A percentile compares a stretch with the other conserved stretches of the same genome.
Evolutionary conservation across 306 rosid species (phyloP).

Genomic region (Mucuna pruriens): DNA sequence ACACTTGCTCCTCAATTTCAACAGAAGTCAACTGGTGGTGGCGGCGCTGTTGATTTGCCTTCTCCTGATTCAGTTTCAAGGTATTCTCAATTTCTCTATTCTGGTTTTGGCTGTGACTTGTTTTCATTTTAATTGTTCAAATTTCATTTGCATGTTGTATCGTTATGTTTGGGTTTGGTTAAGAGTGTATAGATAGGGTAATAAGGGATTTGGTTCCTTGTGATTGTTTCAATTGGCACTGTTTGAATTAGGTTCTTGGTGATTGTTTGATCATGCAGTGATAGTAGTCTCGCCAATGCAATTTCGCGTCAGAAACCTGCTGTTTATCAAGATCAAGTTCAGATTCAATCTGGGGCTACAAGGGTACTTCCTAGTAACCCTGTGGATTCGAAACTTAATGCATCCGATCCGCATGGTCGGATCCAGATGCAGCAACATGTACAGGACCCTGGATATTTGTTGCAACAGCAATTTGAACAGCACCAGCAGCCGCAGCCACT

Average conservation of each 20-base stretch:
- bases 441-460: conserved; percentile 73
- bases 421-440: conserved; percentile 77
- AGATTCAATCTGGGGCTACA: conserved; percentile 58
- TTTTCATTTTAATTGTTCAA: background rate
- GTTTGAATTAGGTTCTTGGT: conserved; percentile 45
- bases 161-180: background rate
- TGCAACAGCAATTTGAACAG: conserved; percentile 76
- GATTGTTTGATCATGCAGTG: conserved; percentile 65
- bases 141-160: background rate
- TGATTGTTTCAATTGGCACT: conserved; percentile 3
- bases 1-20: conserved; percentile 59
- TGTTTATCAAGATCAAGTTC: conserved; percentile 83
- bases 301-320: conserved; percentile 67
- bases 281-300: conserved; percentile 71
- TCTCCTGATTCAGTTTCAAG: conserved; percentile 98
- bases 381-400: conserved; percentile 63
- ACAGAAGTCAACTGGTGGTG: conserved; percentile 62
- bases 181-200: background rate
- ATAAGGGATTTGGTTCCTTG: background rate
- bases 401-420: conserved; percentile 66
- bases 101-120: background rate
- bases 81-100: conserved; percentile 45
- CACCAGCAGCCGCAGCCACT: conserved; percentile 57
- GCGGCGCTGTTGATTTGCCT: conserved; percentile 56
- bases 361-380: conserved; percentile 66